These are phyloP conservation scores for Carnegiea gigantea DNA, from an alignment of 179 eudicot genomes.

Conservation along the genomic window DNA sequence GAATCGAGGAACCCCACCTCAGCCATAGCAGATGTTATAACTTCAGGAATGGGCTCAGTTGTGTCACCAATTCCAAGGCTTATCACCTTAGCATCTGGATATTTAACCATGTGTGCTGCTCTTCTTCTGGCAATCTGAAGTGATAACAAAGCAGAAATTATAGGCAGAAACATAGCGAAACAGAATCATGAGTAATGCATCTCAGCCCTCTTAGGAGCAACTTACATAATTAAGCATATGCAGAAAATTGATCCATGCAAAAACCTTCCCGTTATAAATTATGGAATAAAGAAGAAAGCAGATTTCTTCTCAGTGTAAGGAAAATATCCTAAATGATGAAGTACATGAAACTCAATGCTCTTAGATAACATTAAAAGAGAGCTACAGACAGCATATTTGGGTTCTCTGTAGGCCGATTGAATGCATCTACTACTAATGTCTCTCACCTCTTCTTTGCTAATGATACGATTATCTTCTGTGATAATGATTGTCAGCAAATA, in stretches of 20 bases:
- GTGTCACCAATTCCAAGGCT: slow-evolving; percentile 99
- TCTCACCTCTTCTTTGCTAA: too few species aligned
- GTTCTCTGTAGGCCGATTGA: too few species aligned
- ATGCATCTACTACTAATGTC: too few species aligned
- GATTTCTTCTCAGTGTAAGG: not conserved
- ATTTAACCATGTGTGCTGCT: slow-evolving; percentile 67
- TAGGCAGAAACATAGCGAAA: not conserved
- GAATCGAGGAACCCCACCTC: slow-evolving; percentile 45
- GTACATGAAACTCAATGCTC: not conserved
- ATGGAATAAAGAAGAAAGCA: not conserved
- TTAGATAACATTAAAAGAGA: not conserved
- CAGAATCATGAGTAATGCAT: too few species aligned
- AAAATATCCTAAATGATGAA: not conserved
- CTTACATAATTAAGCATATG: too few species aligned
- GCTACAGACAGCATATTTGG: too few species aligned
- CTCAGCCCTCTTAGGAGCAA: too few species aligned
- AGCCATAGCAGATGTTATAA: slow-evolving; percentile 90
- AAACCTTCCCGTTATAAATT: too few species aligned
- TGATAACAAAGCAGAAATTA: not conserved
- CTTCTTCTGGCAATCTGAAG: slow-evolving; percentile 76
- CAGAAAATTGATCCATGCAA: too few species aligned
- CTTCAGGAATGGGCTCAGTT: slow-evolving; percentile 91
- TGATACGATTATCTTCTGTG: too few species aligned
- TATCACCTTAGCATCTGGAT: slow-evolving; percentile 92
- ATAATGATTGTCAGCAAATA: too few species aligned